A percentile compares a stretch with the other conserved stretches of the same genome.
Evolutionary conservation across 257 asterid genomes (phyloP).

Genomic region (Verbena officinalis): DNA sequence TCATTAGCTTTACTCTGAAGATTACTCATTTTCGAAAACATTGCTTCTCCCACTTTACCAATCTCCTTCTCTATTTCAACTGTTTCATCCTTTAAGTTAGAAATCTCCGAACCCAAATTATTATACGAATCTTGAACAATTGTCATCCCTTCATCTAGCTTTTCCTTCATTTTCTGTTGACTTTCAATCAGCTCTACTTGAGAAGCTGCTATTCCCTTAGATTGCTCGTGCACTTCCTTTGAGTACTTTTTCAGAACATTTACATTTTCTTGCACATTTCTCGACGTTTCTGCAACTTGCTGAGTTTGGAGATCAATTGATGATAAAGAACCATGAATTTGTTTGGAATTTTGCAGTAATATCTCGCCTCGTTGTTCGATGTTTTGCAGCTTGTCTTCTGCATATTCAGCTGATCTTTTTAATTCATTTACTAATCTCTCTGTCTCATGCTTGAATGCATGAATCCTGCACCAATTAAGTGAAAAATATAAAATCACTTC

Average conservation of each 20-base stretch:
- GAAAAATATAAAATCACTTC: too few species aligned
- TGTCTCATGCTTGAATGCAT: conserved; percentile 68
- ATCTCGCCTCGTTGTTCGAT: conserved; percentile 56
- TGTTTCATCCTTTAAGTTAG: conserved; percentile 54
- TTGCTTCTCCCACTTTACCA: conserved; percentile 63
- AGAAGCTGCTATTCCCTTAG: conserved; percentile 65
- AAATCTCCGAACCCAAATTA: conserved; percentile 56
- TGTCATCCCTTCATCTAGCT: conserved; percentile 57
- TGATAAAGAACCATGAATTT: conserved; percentile 57
- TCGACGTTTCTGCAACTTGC: conserved; percentile 53
- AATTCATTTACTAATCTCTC: conserved; percentile 82
- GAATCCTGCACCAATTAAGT: conserved; percentile 68
- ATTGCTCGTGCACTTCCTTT: conserved; percentile 59
- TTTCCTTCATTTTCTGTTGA: conserved; percentile 66
- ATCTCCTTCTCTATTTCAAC: conserved; percentile 72
- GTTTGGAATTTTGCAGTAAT: conserved; percentile 45
- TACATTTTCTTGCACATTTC: conserved; percentile 56
- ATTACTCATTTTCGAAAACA: conserved; percentile 58
- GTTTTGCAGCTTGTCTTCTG: conserved; percentile 54
- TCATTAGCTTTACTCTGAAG: conserved; percentile 73
- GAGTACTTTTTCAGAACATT: conserved; percentile 51
- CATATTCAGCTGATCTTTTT: conserved; percentile 61
- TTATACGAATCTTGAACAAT: conserved; percentile 53
- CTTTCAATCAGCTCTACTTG: conserved; percentile 62
- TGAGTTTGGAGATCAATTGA: conserved; percentile 55